Percentiles rank a stretch among this genome's conserved stretches.
Evolutionary conservation across 192 early-diverging fungal genomes (phyloP).

Genomic region (Diversispora eburnea): DNA sequence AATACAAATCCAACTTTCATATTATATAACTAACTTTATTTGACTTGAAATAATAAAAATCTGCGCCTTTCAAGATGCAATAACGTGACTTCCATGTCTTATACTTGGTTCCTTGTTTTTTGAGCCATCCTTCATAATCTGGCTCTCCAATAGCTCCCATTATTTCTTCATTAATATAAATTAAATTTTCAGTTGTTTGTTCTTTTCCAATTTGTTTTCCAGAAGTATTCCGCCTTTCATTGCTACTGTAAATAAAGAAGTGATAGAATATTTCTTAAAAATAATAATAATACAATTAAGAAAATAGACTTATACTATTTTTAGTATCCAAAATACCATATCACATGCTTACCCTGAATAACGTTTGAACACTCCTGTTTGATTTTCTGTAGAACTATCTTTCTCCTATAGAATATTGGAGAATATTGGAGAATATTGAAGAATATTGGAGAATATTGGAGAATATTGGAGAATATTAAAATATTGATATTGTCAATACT

Average conservation of each 20-base stretch:
- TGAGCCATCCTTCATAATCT: constrained; percentile 58
- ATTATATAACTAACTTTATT: constrained; percentile 25
- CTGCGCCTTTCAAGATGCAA: constrained; percentile 58
- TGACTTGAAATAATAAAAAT: constrained; percentile 61
- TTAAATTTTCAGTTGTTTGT: constrained; percentile 24
- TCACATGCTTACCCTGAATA: too few species aligned
- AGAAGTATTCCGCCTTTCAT: background rate
- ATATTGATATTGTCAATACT: too few species aligned
- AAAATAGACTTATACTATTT: too few species aligned
- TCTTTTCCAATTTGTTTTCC: constrained; percentile 22
- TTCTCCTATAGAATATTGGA: too few species aligned
- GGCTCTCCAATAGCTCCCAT: constrained; percentile 41
- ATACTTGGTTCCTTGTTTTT: constrained; percentile 59
- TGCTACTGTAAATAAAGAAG: background rate
- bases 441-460: too few species aligned
- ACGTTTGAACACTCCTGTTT: too few species aligned
- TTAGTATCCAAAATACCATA: too few species aligned
- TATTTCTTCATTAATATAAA: constrained; percentile 30
- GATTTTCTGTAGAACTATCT: too few species aligned
- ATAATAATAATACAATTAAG: background rate
- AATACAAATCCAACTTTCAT: background rate
- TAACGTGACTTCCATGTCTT: constrained; percentile 62
- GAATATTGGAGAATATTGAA: too few species aligned
- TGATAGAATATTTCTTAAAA: background rate
- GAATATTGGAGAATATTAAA: too few species aligned